Evolutionary conservation across 495 filamentous ascomycete genomes (phyloP).

Genomic region (Aspergillus funiculosus): DNA sequence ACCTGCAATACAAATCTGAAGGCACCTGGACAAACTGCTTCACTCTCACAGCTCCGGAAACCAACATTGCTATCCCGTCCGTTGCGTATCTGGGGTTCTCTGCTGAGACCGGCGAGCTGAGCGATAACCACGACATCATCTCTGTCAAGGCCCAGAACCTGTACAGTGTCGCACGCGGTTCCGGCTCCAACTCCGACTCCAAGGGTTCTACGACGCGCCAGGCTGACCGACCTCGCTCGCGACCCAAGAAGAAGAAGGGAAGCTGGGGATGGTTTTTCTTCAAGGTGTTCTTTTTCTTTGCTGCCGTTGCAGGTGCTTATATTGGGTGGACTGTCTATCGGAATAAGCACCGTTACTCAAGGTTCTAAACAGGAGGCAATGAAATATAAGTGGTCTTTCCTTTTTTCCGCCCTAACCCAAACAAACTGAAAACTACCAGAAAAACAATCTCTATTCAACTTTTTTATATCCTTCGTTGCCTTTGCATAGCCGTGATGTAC

Average conservation of each 20-base stretch:
- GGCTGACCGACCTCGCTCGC: conserved; percentile 32
- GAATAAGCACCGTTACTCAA: conserved; percentile 62
- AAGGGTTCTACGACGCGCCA: conserved; percentile 20
- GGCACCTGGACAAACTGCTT: conserved; percentile 90
- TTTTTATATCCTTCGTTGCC: conserved; percentile 8
- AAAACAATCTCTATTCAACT: conserved; percentile 3
- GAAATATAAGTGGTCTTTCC: background rate
- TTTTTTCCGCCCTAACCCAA: background rate
- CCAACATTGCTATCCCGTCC: conserved; percentile 72
- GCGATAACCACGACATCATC: conserved; percentile 97
- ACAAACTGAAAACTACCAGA: conserved; percentile 5
- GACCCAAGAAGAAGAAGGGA: conserved; percentile 40
- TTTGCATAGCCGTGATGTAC: conserved; percentile 21
- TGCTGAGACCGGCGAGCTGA: conserved; percentile 93
- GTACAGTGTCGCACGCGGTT: conserved; percentile 55
- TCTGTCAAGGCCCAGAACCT: conserved; percentile 82
- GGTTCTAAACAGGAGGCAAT: conserved; percentile 54
- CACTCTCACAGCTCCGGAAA: conserved; percentile 54
- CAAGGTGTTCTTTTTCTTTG: conserved; percentile 71
- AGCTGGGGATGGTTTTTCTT: conserved; percentile 92
- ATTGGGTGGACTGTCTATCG: conserved; percentile 80
- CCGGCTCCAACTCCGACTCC: conserved; percentile 33
- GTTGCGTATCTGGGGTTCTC: conserved; percentile 94
- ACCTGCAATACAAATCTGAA: conserved; percentile 87
- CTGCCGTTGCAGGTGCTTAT: conserved; percentile 67